phyloP scores from a whole-genome alignment of 192 early-diverging fungal species.

The Coemansia sp. region DNA sequence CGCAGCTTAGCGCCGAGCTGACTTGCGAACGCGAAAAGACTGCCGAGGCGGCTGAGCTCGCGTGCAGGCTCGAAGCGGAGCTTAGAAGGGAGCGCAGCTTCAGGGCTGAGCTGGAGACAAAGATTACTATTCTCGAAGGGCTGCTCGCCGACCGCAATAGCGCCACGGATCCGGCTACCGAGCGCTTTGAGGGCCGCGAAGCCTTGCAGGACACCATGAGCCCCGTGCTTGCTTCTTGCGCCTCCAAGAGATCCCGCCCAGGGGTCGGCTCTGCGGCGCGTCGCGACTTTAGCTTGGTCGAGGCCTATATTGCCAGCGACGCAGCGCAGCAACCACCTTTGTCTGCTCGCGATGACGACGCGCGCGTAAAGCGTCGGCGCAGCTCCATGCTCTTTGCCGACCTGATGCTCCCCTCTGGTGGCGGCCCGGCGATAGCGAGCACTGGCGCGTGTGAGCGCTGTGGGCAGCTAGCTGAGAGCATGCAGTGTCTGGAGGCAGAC shows the following conservation, averaged over 20 bases:
- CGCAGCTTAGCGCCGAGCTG: constrained; percentile 8
- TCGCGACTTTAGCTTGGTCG: background rate
- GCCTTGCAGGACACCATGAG: background rate
- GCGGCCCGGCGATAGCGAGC: background rate
- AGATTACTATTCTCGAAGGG: constrained; percentile 11
- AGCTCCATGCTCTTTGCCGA: constrained; percentile 47
- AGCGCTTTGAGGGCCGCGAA: constrained; percentile 4
- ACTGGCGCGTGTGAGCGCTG: constrained; percentile 32
- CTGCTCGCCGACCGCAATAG: background rate
- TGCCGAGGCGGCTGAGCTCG: constrained; percentile 8
- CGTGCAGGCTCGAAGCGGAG: constrained; percentile 2
- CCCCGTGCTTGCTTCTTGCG: constrained; percentile 1
- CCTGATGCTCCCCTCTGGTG: constrained; percentile 29
- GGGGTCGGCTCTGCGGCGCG: background rate
- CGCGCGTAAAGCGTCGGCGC: constrained; percentile 37
- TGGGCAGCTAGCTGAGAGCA: constrained; percentile 36
- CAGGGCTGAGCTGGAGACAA: constrained; percentile 8
- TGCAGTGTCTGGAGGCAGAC: constrained; percentile 43
- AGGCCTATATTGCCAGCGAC: background rate
- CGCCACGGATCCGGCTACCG: background rate
- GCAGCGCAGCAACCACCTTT: constrained; percentile 2
- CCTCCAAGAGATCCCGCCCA: background rate
- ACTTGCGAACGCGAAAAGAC: background rate
- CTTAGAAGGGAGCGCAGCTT: background rate
- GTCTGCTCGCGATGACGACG: constrained; percentile 18